Conservation (phyloP, 1,139 yeast genomes). For the Saccharomyces uvarum region DNA sequence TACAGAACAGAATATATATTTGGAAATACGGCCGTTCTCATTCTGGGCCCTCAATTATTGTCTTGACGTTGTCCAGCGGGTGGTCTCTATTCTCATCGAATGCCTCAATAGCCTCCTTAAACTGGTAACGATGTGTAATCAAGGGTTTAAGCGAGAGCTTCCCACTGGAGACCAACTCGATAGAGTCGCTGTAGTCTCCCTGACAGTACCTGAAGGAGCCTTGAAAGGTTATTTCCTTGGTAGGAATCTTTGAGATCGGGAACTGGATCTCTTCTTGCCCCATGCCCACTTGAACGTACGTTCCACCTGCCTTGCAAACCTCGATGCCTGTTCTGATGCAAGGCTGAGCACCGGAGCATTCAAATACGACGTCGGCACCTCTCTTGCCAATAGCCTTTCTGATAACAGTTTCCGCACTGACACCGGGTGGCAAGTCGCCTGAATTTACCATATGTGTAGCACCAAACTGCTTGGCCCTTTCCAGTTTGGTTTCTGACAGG, state of each 20-base stretch:
- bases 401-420: neutral
- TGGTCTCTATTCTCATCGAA: conserved; percentile 54
- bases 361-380: conserved; percentile 56
- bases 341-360: conserved; percentile 66
- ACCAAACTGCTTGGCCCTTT: neutral
- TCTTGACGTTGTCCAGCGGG: conserved; percentile 51
- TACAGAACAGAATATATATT: neutral
- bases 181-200: conserved; percentile 72
- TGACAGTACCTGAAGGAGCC: conserved; percentile 61
- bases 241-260: conserved; percentile 65
- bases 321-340: conserved; percentile 60
- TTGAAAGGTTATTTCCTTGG: no score
- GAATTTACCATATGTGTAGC: neutral
- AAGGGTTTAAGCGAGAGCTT: conserved; percentile 55
- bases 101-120: conserved; percentile 72
- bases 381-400: neutral
- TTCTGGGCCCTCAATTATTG: conserved; percentile 51
- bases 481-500: neutral
- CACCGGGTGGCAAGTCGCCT: neutral
- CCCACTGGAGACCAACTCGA: conserved; percentile 56
- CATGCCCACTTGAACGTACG: conserved; percentile 70
- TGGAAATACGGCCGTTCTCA: neutral
- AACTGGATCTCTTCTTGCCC: conserved; percentile 58
- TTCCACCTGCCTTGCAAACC: conserved; percentile 53
- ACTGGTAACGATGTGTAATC: conserved; percentile 70